These are phyloP conservation scores for Hymenoscyphus linearis DNA, from an alignment of 2,329 filamentous ascomycete species.

Conservation along the genomic window DNA sequence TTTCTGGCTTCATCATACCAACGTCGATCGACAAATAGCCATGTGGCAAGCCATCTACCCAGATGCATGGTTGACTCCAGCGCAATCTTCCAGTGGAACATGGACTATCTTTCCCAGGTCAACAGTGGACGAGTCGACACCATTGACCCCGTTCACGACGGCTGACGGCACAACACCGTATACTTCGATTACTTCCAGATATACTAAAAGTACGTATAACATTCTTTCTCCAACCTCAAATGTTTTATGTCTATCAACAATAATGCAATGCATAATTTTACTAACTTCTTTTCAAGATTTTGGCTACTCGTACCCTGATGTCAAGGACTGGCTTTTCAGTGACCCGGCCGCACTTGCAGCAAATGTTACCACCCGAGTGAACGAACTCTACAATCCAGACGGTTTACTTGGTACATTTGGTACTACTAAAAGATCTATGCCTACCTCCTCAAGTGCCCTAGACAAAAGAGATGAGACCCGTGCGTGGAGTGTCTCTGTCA, in stretches of 20 bases:
- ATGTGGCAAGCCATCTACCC: conserved; percentile 43
- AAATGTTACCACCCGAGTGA: conserved; percentile 57
- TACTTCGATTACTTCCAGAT: conserved; percentile 16
- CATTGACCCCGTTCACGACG: conserved; percentile 22
- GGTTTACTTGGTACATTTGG: neutral
- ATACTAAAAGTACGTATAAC: conserved; percentile 3
- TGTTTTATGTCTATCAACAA: no score
- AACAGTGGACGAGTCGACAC: neutral
- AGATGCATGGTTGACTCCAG: conserved; percentile 27
- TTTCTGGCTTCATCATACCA: conserved; percentile 46
- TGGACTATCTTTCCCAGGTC: conserved; percentile 25
- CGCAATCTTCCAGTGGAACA: conserved; percentile 30
- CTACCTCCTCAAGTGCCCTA: neutral
- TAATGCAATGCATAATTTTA: no score
- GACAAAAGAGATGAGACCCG: neutral
- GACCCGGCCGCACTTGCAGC: conserved; percentile 46
- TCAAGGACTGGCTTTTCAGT: conserved; percentile 44
- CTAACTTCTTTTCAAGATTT: conserved; percentile 8
- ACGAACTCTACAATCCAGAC: conserved; percentile 41
- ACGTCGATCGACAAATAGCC: conserved; percentile 56
- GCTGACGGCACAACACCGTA: conserved; percentile 28
- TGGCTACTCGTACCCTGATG: conserved; percentile 28
- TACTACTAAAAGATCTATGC: neutral
- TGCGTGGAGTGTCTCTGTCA: conserved; percentile 1
- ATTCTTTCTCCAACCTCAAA: no score